Evolutionary conservation across 139 green algal species (phyloP), one percentile per base, ranked within the genome.

Genomic region (Volvox reticuliferus): DNA sequence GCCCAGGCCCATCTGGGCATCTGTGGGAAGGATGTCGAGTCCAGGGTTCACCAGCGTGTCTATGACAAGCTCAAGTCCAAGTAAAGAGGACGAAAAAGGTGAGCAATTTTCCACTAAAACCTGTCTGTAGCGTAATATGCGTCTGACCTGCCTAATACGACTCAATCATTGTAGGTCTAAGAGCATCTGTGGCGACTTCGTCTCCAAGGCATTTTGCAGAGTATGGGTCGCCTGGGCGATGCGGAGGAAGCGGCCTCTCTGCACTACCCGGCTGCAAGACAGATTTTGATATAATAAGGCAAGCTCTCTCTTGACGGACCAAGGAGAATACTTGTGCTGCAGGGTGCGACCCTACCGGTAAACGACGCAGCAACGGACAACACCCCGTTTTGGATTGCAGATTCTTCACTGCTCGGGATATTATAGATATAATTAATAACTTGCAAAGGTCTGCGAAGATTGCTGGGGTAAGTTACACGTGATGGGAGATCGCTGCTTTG

Each of bases 341-440:
- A 55, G 44, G 44, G 44, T 55, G 44, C 44, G 44, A 55, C 44
- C 5, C 5, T 9, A 55, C 44, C 9, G 44, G 44, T 55, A 55
- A 55, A 5, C 9, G 9, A 14, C 9, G 44, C 44, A 55, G 44
- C 9, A 9, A 55, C 9, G 44, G 44, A 55, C 44, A 55, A 55
- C 44, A 55, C 44, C 44, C 44, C 44, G 44, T 55, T 55, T 55
- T 14, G 9, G 12, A 73, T n/a, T 33, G 24, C 85, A 82, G 85
- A 50, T 89, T 89, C 28, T 89, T 89, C 44, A 82, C 69, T 3
- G 85, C 69, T 6, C 85, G 85, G 32, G 85, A 89, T 71, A 82
- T 89, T 22, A 1, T 62, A 2, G 85, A 89, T 36, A 14, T 89
- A 0, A 73, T 89, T 68, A 82, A 73, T 5, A 33, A 82, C 24